Base-by-base conservation (phyloP, 345 rosid species). In the Odontarrhena argentea region DNA sequence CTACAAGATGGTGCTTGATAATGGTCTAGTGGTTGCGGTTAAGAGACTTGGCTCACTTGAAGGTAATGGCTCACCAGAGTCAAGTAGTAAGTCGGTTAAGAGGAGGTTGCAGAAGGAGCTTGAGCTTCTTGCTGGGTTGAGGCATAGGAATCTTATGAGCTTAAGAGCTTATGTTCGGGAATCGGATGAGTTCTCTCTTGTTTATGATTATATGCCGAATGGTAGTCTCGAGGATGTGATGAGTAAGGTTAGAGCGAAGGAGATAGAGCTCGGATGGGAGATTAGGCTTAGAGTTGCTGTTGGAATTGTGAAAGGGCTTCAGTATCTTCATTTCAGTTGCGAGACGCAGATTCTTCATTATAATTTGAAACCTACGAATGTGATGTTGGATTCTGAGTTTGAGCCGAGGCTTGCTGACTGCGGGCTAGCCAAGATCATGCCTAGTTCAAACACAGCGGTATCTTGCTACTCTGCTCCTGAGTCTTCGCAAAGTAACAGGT, bases 351-450 rank as follows among this genome's bases (percentile, higher is more conserved):
- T 91, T 82, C 77, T 91, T 76, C 99, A 88, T 76, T 80, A 55
- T 46, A 83, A 94, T 67, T 73, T 94, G 80, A 94, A 94, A 83
- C 97, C 92, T 4, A 75, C 85, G 6, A 93, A 93, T 77, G 96
- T 93, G 51, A 82, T 93, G 85, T 80, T 94, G 84, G 97, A 94
- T 84, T 79, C 88, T 25, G 99, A 94, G 81, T 88, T 81, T 61
- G 93, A 83, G 75, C 95, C 99, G 1, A 71, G 88, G 77, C 69
- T 94, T 81, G 79, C 88, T 3, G 99, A 94, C 79, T 84, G 81
- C 42, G 95, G 96, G 9, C 79, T 91, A 76, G 84, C 77, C 13
- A 85, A 80, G 75, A 84, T 87, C 40, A 54, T 87, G 78, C 95
- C 92, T 11, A 67, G 76, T 81, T 75, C 79, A 52, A 77, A 80